Conservation (phyloP, 192 early-diverging fungal species). For the Bifiguratus adelaidae region DNA sequence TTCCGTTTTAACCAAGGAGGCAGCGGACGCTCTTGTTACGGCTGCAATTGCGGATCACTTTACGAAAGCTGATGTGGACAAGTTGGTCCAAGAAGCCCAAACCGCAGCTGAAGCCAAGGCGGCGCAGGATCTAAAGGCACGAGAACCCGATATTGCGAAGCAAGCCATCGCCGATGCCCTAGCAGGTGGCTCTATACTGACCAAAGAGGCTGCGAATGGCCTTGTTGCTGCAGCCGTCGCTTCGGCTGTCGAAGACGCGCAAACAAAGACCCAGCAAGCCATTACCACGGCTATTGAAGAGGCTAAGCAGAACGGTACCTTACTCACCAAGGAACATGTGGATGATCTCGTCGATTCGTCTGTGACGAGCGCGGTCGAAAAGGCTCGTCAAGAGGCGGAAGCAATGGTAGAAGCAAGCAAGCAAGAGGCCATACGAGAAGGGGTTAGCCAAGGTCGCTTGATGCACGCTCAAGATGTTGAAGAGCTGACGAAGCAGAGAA, state of each 20-base stretch:
- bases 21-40: not conserved
- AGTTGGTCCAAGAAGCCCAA: not conserved
- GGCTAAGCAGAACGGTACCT: not conserved
- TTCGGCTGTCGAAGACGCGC: not conserved
- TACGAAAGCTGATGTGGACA: not conserved
- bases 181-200: not conserved
- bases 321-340: not conserved
- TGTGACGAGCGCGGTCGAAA: not conserved
- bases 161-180: not conserved
- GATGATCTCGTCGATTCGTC: too few relatives aligned
- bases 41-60: not conserved
- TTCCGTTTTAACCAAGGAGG: not conserved
- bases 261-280: not conserved
- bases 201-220: not conserved
- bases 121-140: not conserved
- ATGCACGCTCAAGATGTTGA: not conserved
- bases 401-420: conserved; percentile 1
- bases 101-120: conserved; percentile 7
- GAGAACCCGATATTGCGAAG: not conserved
- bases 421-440: not conserved
- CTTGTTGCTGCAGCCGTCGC: not conserved
- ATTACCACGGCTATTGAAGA: not conserved
- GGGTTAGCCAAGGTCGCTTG: not conserved
- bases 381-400: not conserved
- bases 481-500: not conserved